Evolutionary conservation across 306 rosid genomes (phyloP), one percentile per base, ranked within the genome.

Genomic region (Sophora flavescens): DNA sequence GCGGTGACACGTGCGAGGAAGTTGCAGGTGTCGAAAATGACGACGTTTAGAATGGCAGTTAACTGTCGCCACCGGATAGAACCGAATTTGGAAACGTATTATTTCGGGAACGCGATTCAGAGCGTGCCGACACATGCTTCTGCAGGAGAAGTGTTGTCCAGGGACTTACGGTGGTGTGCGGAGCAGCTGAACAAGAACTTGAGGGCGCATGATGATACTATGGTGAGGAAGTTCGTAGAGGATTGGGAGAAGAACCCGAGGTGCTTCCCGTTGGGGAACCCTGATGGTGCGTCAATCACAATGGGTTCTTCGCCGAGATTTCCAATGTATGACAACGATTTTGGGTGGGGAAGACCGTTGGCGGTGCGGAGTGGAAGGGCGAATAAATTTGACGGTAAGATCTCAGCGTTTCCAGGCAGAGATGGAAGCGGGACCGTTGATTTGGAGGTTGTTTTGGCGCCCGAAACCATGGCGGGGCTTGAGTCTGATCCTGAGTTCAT

Each of bases 301-400:
- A 92, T 92, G 95, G 98, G 98, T 0, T 92, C 97, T 82, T 95
- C 98, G 2, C 96, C 94, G 3, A 79, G 98, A 67, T 95, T 95
- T n/a, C 97, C 97, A 4, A 92, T 95, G 98, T 95, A 86, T 68
- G 82, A 93, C 28, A 93, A 93, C 48, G 92, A 93, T 47, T 88
- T 93, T 56, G 98, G 98, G 16, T 95, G 98, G 97, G 98, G 98
- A 0, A 63, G 89, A 8, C 98, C 98, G 0, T 3, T 89, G 78
- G 97, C 96, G 1, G 96, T 95, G 33, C 13, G 97, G 64, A 95
- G 98, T 33, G 98, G 98, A 0, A 66, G 75, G 17, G 93, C 87
- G 1, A 93, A 93, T 74, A 93, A 93, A 42, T 93, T 93, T 12
- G 97, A 93, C 84, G 98, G 98, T 1, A 93, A 93, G 88, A 91